phyloP scores from a whole-genome alignment of 495 filamentous ascomycete species.

The Podospora pseudocomata region DNA sequence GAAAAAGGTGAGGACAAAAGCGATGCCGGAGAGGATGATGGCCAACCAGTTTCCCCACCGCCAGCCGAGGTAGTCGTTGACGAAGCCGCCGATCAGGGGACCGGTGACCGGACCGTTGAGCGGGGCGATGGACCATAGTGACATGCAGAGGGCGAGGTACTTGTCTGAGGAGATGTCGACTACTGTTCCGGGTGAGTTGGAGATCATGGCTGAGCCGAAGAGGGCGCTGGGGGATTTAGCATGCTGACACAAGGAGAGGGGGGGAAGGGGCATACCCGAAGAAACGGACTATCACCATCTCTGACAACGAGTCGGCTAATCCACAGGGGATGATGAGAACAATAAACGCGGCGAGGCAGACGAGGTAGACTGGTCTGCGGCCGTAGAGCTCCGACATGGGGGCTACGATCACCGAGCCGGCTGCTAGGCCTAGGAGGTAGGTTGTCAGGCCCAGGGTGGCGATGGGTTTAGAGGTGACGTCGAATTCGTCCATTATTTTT shows the following conservation, averaged over 20 bases:
- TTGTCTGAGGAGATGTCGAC: constrained; percentile 72
- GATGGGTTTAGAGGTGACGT: constrained; percentile 49
- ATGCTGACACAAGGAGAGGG: neutral
- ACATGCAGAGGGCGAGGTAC: constrained; percentile 67
- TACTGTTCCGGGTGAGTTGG: constrained; percentile 78
- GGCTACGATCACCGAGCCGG: constrained; percentile 69
- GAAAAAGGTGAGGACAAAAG: constrained; percentile 48
- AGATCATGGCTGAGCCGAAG: constrained; percentile 74
- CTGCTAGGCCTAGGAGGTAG: constrained; percentile 71
- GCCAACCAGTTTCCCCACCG: constrained; percentile 80
- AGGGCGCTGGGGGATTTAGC: constrained; percentile 49
- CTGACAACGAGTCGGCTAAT: constrained; percentile 58
- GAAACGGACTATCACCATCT: constrained; percentile 67
- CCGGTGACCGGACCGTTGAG: constrained; percentile 68
- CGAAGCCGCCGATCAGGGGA: constrained; percentile 72
- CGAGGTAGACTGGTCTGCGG: constrained; percentile 66
- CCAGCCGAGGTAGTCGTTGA: constrained; percentile 76
- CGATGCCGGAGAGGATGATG: constrained; percentile 61
- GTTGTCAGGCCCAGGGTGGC: constrained; percentile 75
- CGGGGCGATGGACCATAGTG: constrained; percentile 72
- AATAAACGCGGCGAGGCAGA: constrained; percentile 58
- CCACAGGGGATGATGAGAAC: constrained; percentile 69
- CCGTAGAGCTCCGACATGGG: constrained; percentile 76
- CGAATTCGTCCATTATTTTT: constrained; percentile 65
- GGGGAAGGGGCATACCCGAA: constrained; percentile 39